Evolutionary conservation across 1,284 basidiomycete species (phyloP), one percentile per base, ranked within the genome.

Genomic region (Cutaneotrichosporon sp.): DNA sequence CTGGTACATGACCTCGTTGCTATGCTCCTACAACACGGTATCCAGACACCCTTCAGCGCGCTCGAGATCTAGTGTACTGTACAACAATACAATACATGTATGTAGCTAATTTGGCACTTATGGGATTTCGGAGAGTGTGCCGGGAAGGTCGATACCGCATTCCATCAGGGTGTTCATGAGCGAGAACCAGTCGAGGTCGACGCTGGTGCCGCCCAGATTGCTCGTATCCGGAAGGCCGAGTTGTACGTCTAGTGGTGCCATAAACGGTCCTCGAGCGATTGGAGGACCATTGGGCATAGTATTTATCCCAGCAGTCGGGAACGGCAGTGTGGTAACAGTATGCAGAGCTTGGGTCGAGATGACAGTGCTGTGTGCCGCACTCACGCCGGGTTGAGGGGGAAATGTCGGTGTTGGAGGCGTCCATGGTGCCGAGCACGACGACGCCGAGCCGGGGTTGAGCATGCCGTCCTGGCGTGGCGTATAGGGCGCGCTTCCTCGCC

Each of bases 71-170:
- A 50, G 26, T 50, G 49, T 30, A 50, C 49, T 30, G 49, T 50
- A 50, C 49, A 50, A 50, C 49, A 47, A n/a, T 47, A 26, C 26
- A 30, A 50, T 46, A 26, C 49, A 50, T 50, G 49, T 50, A 50
- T 50, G 49, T 50, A 50, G 42, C 49, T 30, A 50, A 18, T 53
- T 34, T 8, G 51, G 51, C 8, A 53, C 30, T 30, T 53, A 53
- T 8, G 51, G 51, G 16, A 53, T 14, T 8, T 53, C 51, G 51
- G 51, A 42, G 8, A 56, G 22, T 4, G 38, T 30, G 21, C 55
- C 55, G 22, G 63, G 58, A 9, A 64, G 38, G 11, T 64, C 63
- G 30, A 64, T 50, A 2, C 63, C 63, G 11, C 59, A 64, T 11
- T 51, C 58, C 21, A 42, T 52, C 11, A 64, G 58, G 0, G 58